phyloP scores from a whole-genome alignment of 768 basidiomycete genomes.

The Hygrocybe coccinea region DNA sequence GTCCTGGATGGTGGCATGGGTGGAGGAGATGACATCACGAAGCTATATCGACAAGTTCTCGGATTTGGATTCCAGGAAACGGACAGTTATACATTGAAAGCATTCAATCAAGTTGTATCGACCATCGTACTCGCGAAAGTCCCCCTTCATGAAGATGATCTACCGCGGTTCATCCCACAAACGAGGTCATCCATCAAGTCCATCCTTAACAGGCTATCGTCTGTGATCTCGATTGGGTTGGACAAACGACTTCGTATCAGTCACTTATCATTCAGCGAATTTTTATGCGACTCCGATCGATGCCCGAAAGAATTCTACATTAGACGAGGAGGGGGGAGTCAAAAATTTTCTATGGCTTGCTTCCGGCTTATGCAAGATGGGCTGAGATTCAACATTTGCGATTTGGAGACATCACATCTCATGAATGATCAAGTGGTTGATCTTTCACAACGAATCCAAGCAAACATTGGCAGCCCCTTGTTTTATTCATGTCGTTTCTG shows the following conservation, averaged over 20 bases:
- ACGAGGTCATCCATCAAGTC: neutral
- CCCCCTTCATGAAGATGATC: neutral
- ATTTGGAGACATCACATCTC: slow-evolving; percentile 30
- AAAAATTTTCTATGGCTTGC: slow-evolving; percentile 8
- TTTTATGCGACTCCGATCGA: neutral
- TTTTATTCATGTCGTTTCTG: slow-evolving; percentile 37
- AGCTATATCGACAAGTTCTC: slow-evolving; percentile 5
- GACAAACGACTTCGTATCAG: neutral
- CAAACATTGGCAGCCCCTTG: slow-evolving; percentile 25
- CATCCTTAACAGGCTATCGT: slow-evolving; percentile 1
- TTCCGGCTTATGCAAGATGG: slow-evolving; percentile 27
- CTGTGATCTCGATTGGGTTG: slow-evolving; percentile 2
- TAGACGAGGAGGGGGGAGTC: neutral
- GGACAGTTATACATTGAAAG: neutral
- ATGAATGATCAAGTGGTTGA: slow-evolving; percentile 26
- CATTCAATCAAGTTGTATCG: neutral
- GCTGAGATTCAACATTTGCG: slow-evolving; percentile 40
- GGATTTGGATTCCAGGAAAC: neutral
- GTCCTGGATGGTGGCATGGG: neutral
- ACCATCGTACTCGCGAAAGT: slow-evolving; percentile 3
- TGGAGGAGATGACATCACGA: neutral
- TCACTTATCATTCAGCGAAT: slow-evolving; percentile 6
- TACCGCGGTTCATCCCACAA: neutral
- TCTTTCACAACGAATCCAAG: slow-evolving; percentile 14
- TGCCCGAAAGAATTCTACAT: slow-evolving; percentile 1